Conservation (phyloP, 139 green algal genomes). For the Tetradesmus lagerheimii region DNA sequence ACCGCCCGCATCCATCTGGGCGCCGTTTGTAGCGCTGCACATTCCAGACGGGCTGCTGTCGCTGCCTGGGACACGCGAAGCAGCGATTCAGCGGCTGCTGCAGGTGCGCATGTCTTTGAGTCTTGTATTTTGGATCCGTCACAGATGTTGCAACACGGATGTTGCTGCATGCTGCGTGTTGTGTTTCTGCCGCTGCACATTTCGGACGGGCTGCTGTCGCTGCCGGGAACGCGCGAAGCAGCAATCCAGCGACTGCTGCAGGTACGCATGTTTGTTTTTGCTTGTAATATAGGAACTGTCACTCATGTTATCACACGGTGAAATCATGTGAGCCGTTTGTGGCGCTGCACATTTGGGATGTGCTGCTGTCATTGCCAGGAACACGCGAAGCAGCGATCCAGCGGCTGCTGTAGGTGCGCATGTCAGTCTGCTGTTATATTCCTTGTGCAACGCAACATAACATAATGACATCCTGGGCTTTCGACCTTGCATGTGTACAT, state of each 20-base stretch:
- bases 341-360: slow-evolving; percentile 72
- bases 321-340: slow-evolving; percentile 77
- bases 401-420: background rate
- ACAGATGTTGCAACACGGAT: slow-evolving; percentile 53
- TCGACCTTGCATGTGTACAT: too few relatives aligned
- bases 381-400: background rate
- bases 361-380: background rate
- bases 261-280: background rate
- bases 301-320: slow-evolving; percentile 49
- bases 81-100: background rate
- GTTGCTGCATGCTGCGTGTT: background rate
- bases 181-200: slow-evolving; percentile 82
- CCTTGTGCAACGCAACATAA: too few relatives aligned
- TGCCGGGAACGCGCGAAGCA: background rate
- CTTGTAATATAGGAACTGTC: too few relatives aligned
- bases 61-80: background rate
- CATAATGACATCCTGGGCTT: too few relatives aligned
- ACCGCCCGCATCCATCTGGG: slow-evolving; percentile 71
- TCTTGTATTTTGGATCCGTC: too few relatives aligned
- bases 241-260: background rate
- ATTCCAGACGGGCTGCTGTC: slow-evolving; percentile 53
- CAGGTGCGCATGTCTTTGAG: background rate
- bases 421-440: too few relatives aligned
- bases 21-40: slow-evolving; percentile 82
- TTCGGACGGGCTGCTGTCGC: slow-evolving; percentile 32